Evolutionary conservation across 768 basidiomycete genomes (phyloP), one percentile per base, ranked within the genome.

Genomic region (Hortiboletus campestris): DNA sequence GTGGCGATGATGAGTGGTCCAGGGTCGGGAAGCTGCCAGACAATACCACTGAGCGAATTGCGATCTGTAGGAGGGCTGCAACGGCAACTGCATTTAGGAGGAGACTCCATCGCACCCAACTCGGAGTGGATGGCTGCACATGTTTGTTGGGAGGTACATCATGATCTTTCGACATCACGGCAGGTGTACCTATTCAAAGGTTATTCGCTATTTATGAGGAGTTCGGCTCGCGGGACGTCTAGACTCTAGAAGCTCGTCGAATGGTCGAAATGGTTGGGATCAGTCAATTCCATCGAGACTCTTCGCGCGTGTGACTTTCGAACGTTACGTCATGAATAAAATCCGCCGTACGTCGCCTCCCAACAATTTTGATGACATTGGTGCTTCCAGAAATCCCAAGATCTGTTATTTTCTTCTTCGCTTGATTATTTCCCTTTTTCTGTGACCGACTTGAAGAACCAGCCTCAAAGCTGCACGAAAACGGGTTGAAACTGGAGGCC

Each of bases 21-120:
- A n/a, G n/a, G 42, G 16, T 20, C 7, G 38, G 17, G 38, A 36
- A 22, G 19, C 32, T 8, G 11, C n/a, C n/a, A n/a, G 38, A 43
- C 7, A 25, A 38, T 22, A 47, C 43, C 34, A 31, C 2, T 1
- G 34, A n/a, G 31, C 14, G 56, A 32, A 44, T 32, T 3, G 13
- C 32, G 19, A 43, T 19, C 20, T 55, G 61, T 12, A 66, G 32
- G n/a, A 65, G 40, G 35, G 36, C 53, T 32, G 57, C 57, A n/a
- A 63, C 12, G 6, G 22, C 35, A 14, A 57, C 53, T 6, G 35
- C 50, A 28, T 56, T 66, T 22, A 65, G 14, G 13, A 63, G 17
- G 19, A 65, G 48, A 44, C 61, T 63, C 49, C 64, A 63, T 50
- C 53, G 55, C 13, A 35, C 52, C 63, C 63, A 60, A 17, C 41